These are phyloP conservation scores for Quillaja saponaria DNA, from an alignment of 306 rosid genomes.

Conservation along the genomic window DNA sequence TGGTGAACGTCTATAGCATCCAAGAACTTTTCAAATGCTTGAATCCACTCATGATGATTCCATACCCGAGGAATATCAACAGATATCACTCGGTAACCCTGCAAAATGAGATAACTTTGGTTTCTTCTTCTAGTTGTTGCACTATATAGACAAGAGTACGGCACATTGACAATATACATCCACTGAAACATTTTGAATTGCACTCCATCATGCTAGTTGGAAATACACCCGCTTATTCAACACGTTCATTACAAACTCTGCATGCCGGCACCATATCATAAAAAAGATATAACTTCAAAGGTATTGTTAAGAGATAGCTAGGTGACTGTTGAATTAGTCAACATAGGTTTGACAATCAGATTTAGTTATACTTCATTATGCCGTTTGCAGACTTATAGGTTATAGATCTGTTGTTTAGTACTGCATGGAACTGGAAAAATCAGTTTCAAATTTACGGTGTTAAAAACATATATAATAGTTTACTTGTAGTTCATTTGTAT, in stretches of 20 bases:
- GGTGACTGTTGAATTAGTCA: conserved; percentile 11
- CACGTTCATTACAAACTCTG: no score
- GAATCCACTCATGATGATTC: conserved; percentile 94
- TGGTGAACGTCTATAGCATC: conserved; percentile 98
- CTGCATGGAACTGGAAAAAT: neutral
- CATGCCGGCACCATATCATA: no score
- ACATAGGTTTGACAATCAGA: conserved; percentile 10
- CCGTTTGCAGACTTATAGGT: conserved; percentile 7
- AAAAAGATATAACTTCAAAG: neutral
- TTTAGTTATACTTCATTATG: conserved; percentile 9
- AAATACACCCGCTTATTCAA: no score
- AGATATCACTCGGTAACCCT: conserved; percentile 96
- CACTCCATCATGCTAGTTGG: no score
- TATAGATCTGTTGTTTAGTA: conserved; percentile 13
- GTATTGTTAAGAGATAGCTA: neutral
- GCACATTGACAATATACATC: no score
- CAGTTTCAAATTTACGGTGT: neutral
- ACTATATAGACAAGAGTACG: no score
- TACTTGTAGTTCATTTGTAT: neutral
- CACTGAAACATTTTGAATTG: no score
- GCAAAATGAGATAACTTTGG: conserved; percentile 23
- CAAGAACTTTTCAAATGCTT: conserved; percentile 93
- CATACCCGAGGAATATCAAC: conserved; percentile 96
- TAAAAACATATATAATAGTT: neutral
- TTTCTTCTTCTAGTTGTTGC: no score